Conservation (phyloP, 1,139 yeast species). For the Hyphopichia khmerensis region DNA sequence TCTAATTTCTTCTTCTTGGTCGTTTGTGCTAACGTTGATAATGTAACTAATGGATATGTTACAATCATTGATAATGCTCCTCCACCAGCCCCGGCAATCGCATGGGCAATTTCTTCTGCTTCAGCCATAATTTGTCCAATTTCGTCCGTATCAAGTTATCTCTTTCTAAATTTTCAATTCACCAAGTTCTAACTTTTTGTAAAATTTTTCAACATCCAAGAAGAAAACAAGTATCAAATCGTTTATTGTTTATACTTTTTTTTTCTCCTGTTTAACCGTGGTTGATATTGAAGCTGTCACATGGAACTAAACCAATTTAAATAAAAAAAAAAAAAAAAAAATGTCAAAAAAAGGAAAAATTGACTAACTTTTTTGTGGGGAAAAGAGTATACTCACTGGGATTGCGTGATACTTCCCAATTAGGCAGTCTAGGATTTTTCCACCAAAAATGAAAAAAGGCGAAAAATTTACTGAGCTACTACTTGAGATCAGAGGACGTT, state of each 20-base stretch:
- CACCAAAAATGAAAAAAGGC: too few relatives aligned
- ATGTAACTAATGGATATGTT: slow-evolving; percentile 81
- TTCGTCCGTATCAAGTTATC: too few relatives aligned
- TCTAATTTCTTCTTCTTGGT: slow-evolving; percentile 44
- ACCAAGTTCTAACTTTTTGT: too few relatives aligned
- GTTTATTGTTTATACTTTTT: too few relatives aligned
- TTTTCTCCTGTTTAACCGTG: slow-evolving; percentile 1
- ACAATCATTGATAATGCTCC: slow-evolving; percentile 85
- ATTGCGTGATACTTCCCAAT: neutral
- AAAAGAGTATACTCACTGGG: neutral
- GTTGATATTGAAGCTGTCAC: slow-evolving; percentile 1
- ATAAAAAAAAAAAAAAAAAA: neutral
- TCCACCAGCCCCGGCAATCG: slow-evolving; percentile 90
- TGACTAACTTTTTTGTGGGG: slow-evolving; percentile 5
- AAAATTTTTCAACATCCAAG: too few relatives aligned
- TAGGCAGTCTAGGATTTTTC: neutral
- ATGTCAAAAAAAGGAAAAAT: too few relatives aligned
- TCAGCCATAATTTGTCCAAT: neutral
- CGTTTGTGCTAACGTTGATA: slow-evolving; percentile 84
- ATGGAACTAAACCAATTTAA: too few relatives aligned
- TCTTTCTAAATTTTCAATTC: too few relatives aligned
- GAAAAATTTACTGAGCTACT: too few relatives aligned
- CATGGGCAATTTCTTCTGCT: slow-evolving; percentile 65
- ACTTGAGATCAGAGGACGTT: too few relatives aligned
- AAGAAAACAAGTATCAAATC: too few relatives aligned